Conservation (phyloP, 495 filamentous ascomycete species). For the Lophium mytilinum region DNA sequence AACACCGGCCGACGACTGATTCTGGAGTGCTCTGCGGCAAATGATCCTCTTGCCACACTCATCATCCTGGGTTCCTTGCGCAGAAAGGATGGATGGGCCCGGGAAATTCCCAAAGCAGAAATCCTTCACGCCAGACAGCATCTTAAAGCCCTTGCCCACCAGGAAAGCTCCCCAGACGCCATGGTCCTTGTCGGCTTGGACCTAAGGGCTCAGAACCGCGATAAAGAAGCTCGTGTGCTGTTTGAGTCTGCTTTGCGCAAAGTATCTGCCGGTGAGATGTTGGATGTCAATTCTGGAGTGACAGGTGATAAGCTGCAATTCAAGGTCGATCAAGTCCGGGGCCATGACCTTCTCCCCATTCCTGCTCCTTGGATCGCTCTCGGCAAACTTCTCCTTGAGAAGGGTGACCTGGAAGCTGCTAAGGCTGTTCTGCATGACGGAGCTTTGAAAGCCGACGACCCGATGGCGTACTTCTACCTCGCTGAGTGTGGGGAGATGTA, state of each 20-base stretch:
- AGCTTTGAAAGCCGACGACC: slow-evolving; percentile 18
- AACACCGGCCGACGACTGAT: neutral
- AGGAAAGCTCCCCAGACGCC: slow-evolving; percentile 8
- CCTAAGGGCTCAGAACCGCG: too few relatives aligned
- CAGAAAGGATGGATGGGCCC: too few relatives aligned
- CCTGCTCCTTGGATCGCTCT: slow-evolving; percentile 8
- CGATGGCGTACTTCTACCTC: slow-evolving; percentile 18
- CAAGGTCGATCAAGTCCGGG: neutral
- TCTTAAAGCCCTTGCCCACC: slow-evolving; percentile 2
- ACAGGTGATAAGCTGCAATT: too few relatives aligned
- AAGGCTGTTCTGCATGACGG: slow-evolving; percentile 9
- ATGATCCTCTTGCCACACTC: neutral
- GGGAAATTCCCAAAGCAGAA: neutral
- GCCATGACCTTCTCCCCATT: neutral
- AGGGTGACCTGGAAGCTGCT: neutral
- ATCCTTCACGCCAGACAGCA: neutral
- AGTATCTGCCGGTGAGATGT: too few relatives aligned
- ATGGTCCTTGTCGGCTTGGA: slow-evolving; percentile 8
- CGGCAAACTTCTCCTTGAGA: neutral
- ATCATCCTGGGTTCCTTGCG: neutral
- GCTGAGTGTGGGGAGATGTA: slow-evolving; percentile 1
- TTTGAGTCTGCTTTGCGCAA: too few relatives aligned
- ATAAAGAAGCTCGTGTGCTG: too few relatives aligned
- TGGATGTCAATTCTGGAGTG: too few relatives aligned
- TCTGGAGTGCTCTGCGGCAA: neutral